These are phyloP conservation scores for Wickerhamomyces chambardii DNA, from an alignment of 805 yeast genomes.

Conservation along the genomic window DNA sequence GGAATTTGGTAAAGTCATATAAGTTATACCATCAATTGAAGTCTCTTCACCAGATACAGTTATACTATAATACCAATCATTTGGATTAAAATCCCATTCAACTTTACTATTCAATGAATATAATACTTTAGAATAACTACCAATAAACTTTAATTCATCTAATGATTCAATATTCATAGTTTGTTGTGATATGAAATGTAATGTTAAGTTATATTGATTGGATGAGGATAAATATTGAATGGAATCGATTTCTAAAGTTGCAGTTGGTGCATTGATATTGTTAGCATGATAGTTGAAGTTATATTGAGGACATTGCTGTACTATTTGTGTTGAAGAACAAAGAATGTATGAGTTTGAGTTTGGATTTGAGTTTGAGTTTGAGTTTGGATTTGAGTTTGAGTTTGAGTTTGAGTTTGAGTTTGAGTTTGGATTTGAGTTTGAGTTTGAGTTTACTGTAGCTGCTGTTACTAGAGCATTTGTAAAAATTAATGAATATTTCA, in stretches of 20 bases:
- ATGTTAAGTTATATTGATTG: constrained; percentile 6
- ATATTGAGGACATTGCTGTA: neutral
- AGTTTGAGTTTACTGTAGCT: no score
- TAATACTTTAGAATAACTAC: constrained; percentile 3
- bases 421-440: no score
- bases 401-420: no score
- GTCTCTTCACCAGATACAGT: neutral
- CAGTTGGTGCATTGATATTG: neutral
- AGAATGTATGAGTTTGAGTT: no score
- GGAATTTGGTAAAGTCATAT: constrained; percentile 9
- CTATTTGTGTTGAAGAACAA: neutral
- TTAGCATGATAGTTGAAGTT: neutral
- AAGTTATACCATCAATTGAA: constrained; percentile 1
- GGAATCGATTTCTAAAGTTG: neutral
- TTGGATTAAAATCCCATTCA: constrained; percentile 3
- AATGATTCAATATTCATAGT: constrained; percentile 7
- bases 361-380: no score
- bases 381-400: no score
- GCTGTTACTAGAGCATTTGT: no score
- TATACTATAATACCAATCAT: constrained; percentile 2
- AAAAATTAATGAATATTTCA: no score
- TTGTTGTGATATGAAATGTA: constrained; percentile 5
- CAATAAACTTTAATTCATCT: constrained; percentile 11
- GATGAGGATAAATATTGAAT: neutral
- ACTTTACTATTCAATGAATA: constrained; percentile 6